These are phyloP conservation scores for Cyanidiococcus yangmingshanensis DNA, from an alignment of 23 red algal species.

Conservation along the genomic window DNA sequence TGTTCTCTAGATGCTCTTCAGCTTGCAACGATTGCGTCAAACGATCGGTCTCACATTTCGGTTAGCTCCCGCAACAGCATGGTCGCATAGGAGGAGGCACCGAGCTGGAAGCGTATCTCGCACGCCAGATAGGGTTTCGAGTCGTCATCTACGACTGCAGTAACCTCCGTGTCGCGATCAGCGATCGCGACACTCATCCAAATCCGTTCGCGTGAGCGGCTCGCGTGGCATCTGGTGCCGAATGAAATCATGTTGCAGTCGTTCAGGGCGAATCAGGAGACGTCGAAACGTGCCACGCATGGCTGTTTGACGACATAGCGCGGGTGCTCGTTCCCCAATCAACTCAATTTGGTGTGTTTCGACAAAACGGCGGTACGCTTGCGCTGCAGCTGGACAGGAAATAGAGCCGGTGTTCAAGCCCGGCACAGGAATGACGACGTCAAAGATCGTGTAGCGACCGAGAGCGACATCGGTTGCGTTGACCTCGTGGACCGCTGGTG, in stretches of 20 bases:
- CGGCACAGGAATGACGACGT: conserved; percentile 1
- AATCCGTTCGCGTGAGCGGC: background rate
- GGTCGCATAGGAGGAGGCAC: conserved; percentile 69
- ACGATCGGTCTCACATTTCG: conserved; percentile 5
- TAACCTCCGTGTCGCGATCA: too few species aligned
- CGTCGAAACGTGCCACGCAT: conserved; percentile 1
- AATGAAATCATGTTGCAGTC: background rate
- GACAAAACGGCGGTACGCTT: background rate
- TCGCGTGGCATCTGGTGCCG: background rate
- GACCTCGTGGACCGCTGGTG: background rate
- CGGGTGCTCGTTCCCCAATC: background rate
- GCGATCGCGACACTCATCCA: background rate
- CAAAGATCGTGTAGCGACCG: background rate
- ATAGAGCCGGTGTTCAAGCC: background rate
- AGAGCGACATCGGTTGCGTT: background rate
- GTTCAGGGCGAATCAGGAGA: conserved; percentile 3
- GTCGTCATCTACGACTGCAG: too few species aligned
- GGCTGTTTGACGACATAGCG: background rate
- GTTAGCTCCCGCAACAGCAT: conserved; percentile 94
- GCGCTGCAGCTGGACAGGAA: background rate
- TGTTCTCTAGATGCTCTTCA: background rate
- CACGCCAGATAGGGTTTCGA: too few species aligned
- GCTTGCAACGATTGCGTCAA: background rate
- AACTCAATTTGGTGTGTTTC: background rate
- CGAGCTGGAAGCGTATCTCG: conserved; percentile 52